phyloP scores from a whole-genome alignment of 2,329 filamentous ascomycete genomes.

The Aspergillus uvarum region DNA sequence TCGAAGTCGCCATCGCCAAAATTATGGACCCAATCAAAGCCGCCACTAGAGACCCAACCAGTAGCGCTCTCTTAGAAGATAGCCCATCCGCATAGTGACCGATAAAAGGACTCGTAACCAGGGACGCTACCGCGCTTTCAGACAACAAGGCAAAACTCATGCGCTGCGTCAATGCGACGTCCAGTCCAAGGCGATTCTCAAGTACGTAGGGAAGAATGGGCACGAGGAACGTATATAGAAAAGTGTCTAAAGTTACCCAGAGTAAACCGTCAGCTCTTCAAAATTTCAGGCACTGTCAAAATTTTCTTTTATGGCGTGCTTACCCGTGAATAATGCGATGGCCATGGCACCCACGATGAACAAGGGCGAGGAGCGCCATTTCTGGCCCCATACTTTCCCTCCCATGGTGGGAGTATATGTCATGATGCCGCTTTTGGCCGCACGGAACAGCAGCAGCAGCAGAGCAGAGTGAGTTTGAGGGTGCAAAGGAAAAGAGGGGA shows the following conservation, averaged over 20 bases:
- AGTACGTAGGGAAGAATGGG: constrained; percentile 32
- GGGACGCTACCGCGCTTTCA: constrained; percentile 24
- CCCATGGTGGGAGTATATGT: constrained; percentile 8
- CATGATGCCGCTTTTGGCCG: constrained; percentile 5
- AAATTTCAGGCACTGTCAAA: too few relatives aligned
- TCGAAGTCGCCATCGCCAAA: constrained; percentile 22
- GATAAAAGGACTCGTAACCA: constrained; percentile 25
- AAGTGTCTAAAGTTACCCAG: constrained; percentile 22
- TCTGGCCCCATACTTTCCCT: constrained; percentile 15
- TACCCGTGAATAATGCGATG: constrained; percentile 26
- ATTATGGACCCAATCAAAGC: constrained; percentile 24
- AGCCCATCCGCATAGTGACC: constrained; percentile 24
- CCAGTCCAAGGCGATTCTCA: constrained; percentile 27
- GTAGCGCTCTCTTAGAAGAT: constrained; percentile 19
- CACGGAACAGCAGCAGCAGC: neutral
- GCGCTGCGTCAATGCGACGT: constrained; percentile 24
- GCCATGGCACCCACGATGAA: constrained; percentile 26
- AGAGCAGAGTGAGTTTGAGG: neutral
- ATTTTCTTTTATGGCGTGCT: neutral
- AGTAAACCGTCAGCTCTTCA: neutral
- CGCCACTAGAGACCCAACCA: constrained; percentile 22
- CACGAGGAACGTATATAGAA: constrained; percentile 32
- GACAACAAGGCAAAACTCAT: constrained; percentile 28
- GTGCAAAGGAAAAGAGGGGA: neutral
- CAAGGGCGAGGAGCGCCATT: constrained; percentile 25